A percentile compares a stretch with the other conserved stretches of the same genome.
These are phyloP conservation scores for Aquilaria sinensis DNA, from an alignment of 345 rosid species.

Conservation along the genomic window DNA sequence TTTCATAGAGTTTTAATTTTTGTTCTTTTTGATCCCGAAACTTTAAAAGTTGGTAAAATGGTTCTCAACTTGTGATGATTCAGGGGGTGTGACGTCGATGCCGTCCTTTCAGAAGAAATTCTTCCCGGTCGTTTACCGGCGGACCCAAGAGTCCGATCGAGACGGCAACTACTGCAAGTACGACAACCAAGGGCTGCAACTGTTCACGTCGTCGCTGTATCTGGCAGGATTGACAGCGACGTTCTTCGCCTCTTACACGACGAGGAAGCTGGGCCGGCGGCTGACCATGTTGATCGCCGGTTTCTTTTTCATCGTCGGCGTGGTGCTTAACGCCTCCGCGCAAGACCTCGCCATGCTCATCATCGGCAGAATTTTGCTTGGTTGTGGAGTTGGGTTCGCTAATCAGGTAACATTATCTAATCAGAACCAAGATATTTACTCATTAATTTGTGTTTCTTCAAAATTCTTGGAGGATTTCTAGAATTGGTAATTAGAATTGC, in stretches of 20 bases:
- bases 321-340: conserved; percentile 56
- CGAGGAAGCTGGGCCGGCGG: conserved; percentile 60
- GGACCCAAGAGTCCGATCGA: conserved; percentile 20
- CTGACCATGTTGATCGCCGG: conserved; percentile 84
- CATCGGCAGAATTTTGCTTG: conserved; percentile 69
- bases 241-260: conserved; percentile 85
- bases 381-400: conserved; percentile 86
- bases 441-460: no score
- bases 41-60: background rate
- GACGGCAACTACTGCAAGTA: conserved; percentile 73
- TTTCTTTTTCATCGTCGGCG: conserved; percentile 59
- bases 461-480: background rate
- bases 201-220: conserved; percentile 85
- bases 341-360: conserved; percentile 81
- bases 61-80: background rate
- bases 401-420: conserved; percentile 42
- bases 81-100: conserved; percentile 86
- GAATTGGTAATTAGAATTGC: background rate
- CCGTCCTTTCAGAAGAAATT: conserved; percentile 63
- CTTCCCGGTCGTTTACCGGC: conserved; percentile 54
- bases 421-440: no score
- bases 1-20: background rate
- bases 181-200: conserved; percentile 73
- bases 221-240: conserved; percentile 76
- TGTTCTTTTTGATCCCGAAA: background rate